These are phyloP conservation scores for Chara braunii DNA, from an alignment of 139 green algal genomes.

Conservation along the genomic window DNA sequence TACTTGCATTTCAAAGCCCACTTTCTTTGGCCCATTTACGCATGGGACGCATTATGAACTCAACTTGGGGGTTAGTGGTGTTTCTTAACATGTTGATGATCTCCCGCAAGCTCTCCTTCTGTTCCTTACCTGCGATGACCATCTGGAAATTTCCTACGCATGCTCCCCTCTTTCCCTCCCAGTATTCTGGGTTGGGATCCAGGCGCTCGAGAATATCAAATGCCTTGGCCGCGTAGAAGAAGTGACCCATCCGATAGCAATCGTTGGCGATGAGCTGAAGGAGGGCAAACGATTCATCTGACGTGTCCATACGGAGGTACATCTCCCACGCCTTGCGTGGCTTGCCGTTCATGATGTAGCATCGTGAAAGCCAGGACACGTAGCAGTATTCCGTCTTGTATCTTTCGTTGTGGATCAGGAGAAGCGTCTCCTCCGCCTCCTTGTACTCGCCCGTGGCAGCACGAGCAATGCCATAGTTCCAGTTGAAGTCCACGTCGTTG, in stretches of 20 bases:
- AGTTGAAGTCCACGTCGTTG: conserved; percentile 73
- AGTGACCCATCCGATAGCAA: conserved; percentile 70
- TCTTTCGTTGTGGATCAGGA: conserved; percentile 51
- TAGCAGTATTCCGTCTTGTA: conserved; percentile 58
- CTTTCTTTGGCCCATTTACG: conserved; percentile 23
- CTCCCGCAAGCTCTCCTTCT: conserved; percentile 22
- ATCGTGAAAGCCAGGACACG: conserved; percentile 60
- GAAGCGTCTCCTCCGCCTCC: conserved; percentile 65
- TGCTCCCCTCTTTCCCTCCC: conserved; percentile 69
- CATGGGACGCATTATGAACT: too few relatives aligned
- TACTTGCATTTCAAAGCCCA: conserved; percentile 7
- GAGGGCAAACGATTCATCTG: conserved; percentile 53
- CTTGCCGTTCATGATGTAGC: conserved; percentile 65
- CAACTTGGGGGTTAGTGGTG: conserved; percentile 39
- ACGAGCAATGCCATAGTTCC: conserved; percentile 72
- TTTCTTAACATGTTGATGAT: conserved; percentile 39
- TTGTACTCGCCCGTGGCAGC: conserved; percentile 57
- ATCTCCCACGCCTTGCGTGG: conserved; percentile 62
- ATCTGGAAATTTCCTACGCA: conserved; percentile 63
- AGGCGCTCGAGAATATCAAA: conserved; percentile 69
- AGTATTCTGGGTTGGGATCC: conserved; percentile 55
- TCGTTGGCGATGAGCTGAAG: conserved; percentile 74
- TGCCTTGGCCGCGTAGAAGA: conserved; percentile 58
- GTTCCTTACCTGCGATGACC: conserved; percentile 35
- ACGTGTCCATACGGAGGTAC: conserved; percentile 60